Evolutionary conservation across 371 early-diverging fungal genomes (phyloP).

Genomic region (Blastocladiella emersonii): DNA sequence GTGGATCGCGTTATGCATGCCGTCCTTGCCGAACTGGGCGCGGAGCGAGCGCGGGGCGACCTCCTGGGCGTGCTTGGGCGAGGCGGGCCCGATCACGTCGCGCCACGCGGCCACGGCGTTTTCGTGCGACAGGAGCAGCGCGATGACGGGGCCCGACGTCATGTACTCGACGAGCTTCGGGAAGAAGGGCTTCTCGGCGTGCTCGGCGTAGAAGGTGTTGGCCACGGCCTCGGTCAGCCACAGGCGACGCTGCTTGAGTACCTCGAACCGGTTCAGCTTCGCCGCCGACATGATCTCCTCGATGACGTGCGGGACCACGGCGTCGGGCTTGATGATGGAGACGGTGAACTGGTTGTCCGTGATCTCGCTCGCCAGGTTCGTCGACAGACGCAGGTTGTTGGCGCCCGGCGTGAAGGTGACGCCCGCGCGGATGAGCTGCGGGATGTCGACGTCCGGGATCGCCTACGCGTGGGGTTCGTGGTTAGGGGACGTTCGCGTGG

Average conservation of each 20-base stretch:
- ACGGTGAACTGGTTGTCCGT: constrained; percentile 17
- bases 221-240: constrained; percentile 48
- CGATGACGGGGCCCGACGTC: constrained; percentile 26
- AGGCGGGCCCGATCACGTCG: neutral
- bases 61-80: neutral
- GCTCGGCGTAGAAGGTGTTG: constrained; percentile 45
- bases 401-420: neutral
- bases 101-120: neutral
- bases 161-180: constrained; percentile 51
- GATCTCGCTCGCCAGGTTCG: neutral
- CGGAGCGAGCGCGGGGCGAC: constrained; percentile 17
- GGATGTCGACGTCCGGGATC: neutral
- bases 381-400: neutral
- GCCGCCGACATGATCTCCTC: constrained; percentile 25
- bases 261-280: constrained; percentile 22
- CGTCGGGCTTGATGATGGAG: constrained; percentile 42
- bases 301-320: constrained; percentile 24
- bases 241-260: constrained; percentile 20
- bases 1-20: constrained; percentile 54
- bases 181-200: constrained; percentile 48
- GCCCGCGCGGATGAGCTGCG: constrained; percentile 2
- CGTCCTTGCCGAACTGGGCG: constrained; percentile 47
- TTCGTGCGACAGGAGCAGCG: neutral
- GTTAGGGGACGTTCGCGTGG: neutral
- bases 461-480: neutral